Conservation (phyloP, 306 rosid species). For the Betula pendula region DNA sequence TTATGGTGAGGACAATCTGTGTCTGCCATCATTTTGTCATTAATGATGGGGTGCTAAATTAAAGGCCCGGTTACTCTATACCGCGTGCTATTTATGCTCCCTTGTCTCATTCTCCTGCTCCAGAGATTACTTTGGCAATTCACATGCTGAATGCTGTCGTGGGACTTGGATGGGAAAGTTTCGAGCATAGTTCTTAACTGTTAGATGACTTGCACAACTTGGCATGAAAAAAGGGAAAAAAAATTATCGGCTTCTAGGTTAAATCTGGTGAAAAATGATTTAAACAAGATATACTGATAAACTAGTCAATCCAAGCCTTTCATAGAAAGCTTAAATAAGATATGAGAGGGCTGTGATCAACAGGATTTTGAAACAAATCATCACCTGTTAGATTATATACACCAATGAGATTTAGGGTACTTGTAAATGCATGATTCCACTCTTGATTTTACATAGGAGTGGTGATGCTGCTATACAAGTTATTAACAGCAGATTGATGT, state of each 20-base stretch:
- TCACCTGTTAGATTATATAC: no score
- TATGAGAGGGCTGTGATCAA: background rate
- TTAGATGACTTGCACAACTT: background rate
- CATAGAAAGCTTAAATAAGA: background rate
- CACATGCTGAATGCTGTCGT: no score
- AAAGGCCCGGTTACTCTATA: background rate
- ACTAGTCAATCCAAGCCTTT: background rate
- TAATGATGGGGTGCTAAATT: background rate
- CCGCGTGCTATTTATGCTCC: background rate
- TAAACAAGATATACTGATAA: background rate
- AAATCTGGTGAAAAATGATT: background rate
- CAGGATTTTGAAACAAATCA: no score
- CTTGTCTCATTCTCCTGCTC: background rate
- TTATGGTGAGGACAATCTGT: background rate
- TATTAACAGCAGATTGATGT: no score
- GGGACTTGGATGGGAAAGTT: no score
- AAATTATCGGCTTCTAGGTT: no score
- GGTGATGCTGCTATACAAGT: no score
- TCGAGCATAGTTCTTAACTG: background rate
- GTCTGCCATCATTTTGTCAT: background rate
- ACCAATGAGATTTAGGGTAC: background rate
- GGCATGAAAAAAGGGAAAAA: background rate
- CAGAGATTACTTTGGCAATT: background rate
- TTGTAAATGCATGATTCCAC: background rate
- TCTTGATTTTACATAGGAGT: background rate